Conservation (phyloP, 164 flowering plant species). For the Chloranthus sessilifolius region DNA sequence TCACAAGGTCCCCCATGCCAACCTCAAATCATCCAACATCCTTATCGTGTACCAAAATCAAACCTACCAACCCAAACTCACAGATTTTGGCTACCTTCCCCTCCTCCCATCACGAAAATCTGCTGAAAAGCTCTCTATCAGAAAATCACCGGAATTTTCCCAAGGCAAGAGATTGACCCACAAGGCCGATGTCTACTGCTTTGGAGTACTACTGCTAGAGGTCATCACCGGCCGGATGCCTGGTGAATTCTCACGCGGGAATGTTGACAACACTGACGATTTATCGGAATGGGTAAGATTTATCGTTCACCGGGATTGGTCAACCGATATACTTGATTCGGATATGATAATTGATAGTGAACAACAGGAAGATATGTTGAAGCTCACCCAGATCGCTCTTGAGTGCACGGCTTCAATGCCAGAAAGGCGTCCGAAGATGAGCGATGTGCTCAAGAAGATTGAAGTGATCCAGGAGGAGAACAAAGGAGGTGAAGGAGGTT, state of each 20-base stretch:
- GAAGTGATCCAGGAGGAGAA: conserved; percentile 40
- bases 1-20: conserved; percentile 47
- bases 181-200: conserved; percentile 52
- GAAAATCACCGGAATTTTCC: conserved; percentile 34
- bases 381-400: conserved; percentile 39
- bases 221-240: conserved; percentile 48
- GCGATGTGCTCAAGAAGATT: conserved; percentile 33
- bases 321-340: conserved; percentile 45
- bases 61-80: conserved; percentile 31
- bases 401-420: conserved; percentile 39
- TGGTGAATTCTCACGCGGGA: conserved; percentile 12
- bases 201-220: conserved; percentile 53
- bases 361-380: conserved; percentile 45
- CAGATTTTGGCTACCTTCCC: conserved; percentile 44
- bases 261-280: conserved; percentile 8
- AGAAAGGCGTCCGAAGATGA: conserved; percentile 45
- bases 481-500: background rate
- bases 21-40: conserved; percentile 54
- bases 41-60: conserved; percentile 26
- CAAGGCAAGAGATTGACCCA: conserved; percentile 32
- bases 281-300: conserved; percentile 43
- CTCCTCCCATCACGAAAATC: conserved; percentile 25
- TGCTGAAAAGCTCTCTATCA: conserved; percentile 24
- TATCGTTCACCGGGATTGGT: conserved; percentile 43
- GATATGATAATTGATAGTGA: conserved; percentile 32